phyloP scores from a whole-genome alignment of 129 eudicot genomes.

The Pseudognaphalium luteoalbum region DNA sequence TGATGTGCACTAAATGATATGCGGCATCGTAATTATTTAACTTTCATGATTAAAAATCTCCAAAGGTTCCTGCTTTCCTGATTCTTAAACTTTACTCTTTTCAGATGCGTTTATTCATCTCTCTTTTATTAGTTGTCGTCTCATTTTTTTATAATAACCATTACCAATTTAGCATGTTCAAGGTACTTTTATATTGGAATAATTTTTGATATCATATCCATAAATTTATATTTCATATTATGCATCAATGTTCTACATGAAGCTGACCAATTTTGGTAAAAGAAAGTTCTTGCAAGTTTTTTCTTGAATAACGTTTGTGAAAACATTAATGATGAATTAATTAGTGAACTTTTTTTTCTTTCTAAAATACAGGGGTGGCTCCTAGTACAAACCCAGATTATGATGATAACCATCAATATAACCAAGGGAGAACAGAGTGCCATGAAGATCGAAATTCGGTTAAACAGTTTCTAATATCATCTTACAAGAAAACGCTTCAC shows the following conservation, averaged over 20 bases:
- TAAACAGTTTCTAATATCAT: constrained; percentile 52
- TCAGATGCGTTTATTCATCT: not conserved
- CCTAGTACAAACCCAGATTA: constrained; percentile 59
- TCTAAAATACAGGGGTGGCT: constrained; percentile 54
- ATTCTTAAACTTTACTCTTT: constrained; percentile 10
- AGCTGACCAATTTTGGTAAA: no score
- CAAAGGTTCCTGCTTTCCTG: not conserved
- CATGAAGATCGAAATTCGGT: constrained; percentile 50
- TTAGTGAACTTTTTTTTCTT: not conserved
- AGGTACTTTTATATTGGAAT: not conserved
- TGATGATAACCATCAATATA: constrained; percentile 46
- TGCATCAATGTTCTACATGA: no score
- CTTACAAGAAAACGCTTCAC: constrained; percentile 67
- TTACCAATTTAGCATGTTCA: not conserved
- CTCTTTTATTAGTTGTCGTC: not conserved
- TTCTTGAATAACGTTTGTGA: no score
- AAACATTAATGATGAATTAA: not conserved
- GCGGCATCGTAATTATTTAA: not conserved
- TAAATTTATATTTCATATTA: not conserved
- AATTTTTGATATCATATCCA: not conserved
- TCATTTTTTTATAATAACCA: not conserved
- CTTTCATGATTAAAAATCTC: constrained; percentile 7
- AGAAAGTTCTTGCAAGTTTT: no score
- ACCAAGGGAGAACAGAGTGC: constrained; percentile 47
- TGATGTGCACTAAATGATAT: constrained; percentile 6